Conservation (phyloP, 306 rosid species). For the Glycine tomentella region DNA sequence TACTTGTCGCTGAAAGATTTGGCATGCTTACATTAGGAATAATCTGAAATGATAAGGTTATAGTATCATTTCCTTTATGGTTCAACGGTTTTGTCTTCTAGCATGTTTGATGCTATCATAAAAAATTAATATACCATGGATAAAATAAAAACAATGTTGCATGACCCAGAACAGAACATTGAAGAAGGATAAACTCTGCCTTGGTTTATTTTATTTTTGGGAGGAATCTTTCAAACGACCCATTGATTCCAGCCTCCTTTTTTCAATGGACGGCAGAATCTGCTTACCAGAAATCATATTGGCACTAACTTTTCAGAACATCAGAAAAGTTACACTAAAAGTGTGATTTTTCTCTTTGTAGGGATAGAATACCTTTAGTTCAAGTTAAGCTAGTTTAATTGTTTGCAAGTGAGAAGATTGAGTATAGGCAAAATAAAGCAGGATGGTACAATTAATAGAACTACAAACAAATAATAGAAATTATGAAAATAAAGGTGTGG, state of each 20-base stretch:
- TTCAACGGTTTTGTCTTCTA: slow-evolving; percentile 1
- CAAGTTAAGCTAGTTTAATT: not conserved
- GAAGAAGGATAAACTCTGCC: slow-evolving; percentile 20
- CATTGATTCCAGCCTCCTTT: not conserved
- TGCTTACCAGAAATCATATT: slow-evolving; percentile 11
- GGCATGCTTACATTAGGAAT: too few relatives aligned
- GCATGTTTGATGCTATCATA: slow-evolving; percentile 13
- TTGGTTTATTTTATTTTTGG: not conserved
- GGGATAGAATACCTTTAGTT: not conserved
- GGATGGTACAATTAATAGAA: not conserved
- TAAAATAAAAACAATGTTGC: not conserved
- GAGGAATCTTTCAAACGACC: not conserved
- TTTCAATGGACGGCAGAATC: slow-evolving; percentile 5
- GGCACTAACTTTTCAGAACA: slow-evolving; percentile 1
- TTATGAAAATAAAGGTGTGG: too few relatives aligned
- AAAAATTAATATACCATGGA: not conserved
- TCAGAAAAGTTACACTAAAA: not conserved
- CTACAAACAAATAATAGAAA: too few relatives aligned
- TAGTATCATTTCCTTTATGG: not conserved
- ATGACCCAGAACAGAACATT: not conserved
- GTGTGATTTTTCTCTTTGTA: not conserved
- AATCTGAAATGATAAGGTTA: slow-evolving; percentile 9
- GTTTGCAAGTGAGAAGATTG: too few relatives aligned
- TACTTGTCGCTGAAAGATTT: not conserved
- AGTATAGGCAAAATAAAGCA: not conserved